Evolutionary conservation across 139 green algal genomes (phyloP).

Genomic region (Monoraphidium neglectum): DNA sequence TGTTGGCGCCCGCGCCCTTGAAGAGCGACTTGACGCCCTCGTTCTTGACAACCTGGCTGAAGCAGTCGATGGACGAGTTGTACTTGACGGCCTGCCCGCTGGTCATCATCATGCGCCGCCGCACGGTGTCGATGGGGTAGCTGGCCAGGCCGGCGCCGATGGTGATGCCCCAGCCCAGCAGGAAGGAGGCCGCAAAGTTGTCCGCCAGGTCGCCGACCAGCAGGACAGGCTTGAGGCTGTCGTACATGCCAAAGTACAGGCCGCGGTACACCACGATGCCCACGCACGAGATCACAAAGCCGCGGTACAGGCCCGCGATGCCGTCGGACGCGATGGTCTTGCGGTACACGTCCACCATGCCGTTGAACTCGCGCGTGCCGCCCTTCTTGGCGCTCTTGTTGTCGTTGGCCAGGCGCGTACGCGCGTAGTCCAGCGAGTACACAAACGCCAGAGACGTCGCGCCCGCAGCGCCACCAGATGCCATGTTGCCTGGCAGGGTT

Average conservation of each 20-base stretch:
- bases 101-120: slow-evolving; percentile 99
- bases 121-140: slow-evolving; percentile 99
- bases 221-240: slow-evolving; percentile 93
- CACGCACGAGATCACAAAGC: slow-evolving; percentile 90
- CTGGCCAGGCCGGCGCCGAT: slow-evolving; percentile 81
- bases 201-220: slow-evolving; percentile 45
- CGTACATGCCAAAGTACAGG: slow-evolving; percentile 99
- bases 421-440: slow-evolving; percentile 99
- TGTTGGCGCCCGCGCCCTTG: slow-evolving; percentile 89
- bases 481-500: slow-evolving; percentile 85
- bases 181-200: slow-evolving; percentile 58
- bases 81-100: slow-evolving; percentile 91
- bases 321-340: slow-evolving; percentile 75
- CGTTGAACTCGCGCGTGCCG: slow-evolving; percentile 81
- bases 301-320: slow-evolving; percentile 61
- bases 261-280: slow-evolving; percentile 99
- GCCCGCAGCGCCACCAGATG: slow-evolving; percentile 91
- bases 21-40: slow-evolving; percentile 97
- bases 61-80: slow-evolving; percentile 91
- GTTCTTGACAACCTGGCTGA: slow-evolving; percentile 87
- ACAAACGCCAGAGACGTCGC: slow-evolving; percentile 95
- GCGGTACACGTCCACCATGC: slow-evolving; percentile 90
- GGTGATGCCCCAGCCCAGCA: slow-evolving; percentile 66
- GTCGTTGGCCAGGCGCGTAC: slow-evolving; percentile 97
- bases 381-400: slow-evolving; percentile 69